Evolutionary conservation across 805 yeast genomes (phyloP), one percentile per base, ranked within the genome.

Genomic region (Saccharomycopsis olivae): DNA sequence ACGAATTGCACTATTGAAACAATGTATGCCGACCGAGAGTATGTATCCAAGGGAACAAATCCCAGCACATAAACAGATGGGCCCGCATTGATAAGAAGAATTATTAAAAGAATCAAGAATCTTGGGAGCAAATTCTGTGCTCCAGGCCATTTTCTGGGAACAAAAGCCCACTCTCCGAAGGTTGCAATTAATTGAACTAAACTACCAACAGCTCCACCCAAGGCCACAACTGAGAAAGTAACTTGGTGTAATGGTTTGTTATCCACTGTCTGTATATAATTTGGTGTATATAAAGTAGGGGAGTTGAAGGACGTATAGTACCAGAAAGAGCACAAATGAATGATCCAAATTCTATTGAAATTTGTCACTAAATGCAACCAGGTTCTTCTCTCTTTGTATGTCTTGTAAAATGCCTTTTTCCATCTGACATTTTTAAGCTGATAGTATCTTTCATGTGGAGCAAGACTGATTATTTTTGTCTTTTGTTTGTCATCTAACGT

Each of bases 61-160:
- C 79, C 79, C 60, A 86, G 84, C 29, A 88, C 78, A 57, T 84
- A 92, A 40, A 84, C 76, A 23, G 86, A 75, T 29, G 97, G 95
- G 49, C 78, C 92, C 55, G 88, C 66, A 63, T 89, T 92, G 47
- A 78, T 53, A 38, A 66, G 67, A 43, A 86, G 67, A 49, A 88
- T 74, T 36, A 73, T 48, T 39, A 79, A 51, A 58, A 89, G 62
- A 56, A 88, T 78, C 66, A 78, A 57, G 53, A 92, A 68, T 59
- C 98, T 81, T 65, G 94, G 83, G 28, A 85, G 66, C 57, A 92
- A 71, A 59, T 82, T 95, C 66, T 89, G 97, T 59, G 96, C 96
- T 63, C 98, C 98, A 23, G 97, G 94, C 97, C 97, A 92, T 53
- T 78, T 74, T 65, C 96, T 80, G 50, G 98, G 98, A 47, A 92